Evolutionary conservation across 352 stramenopile genomes (phyloP), one percentile per base, ranked within the genome.

Genomic region (Phytopythium chamaehyphon): DNA sequence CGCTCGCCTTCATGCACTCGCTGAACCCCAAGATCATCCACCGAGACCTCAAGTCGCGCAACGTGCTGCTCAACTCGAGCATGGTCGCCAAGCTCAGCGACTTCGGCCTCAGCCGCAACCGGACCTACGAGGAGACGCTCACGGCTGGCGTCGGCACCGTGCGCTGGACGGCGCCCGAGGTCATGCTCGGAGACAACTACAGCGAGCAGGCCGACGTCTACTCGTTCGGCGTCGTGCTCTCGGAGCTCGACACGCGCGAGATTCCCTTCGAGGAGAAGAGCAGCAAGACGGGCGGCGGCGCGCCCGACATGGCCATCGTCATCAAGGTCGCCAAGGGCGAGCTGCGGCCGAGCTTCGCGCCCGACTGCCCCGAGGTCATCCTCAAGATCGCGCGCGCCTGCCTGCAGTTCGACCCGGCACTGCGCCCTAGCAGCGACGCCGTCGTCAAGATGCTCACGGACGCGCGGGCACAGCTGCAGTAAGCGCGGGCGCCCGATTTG

Each of bases 171-270:
- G 85, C 85, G 18, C 85, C 85, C 14, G 85, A 95, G 51, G 83
- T 95, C 19, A 93, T 95, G 79, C 74, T 93, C 11, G 85, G 83
- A 16, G 83, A 93, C 45, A 90, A 93, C 63, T 93, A 93, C 67
- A 86, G 72, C 26, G 85, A 93, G 51, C 73, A 90, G 62, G 81
- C 82, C 24, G 85, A 95, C 50, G 79, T 95, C 44, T 95, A 92
- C 76, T 93, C 85, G 64, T 95, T 88, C 48, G 85, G 85, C 57
- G 81, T 95, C 47, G 84, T 95, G 55, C 71, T 95, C 22, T 90
- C 73, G 39, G 84, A 95, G 57, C 61, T 95, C 26, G 84, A 95
- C 62, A 92, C 84, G 55, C 84, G 75, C 40, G 82, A 91, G 68
- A 93, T 95, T 49, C 84, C 84, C 47, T 95, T 92, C 49, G 82